Evolutionary conservation across 1,139 yeast species (phyloP).

Genomic region (Magnusiomyces paraingens): DNA sequence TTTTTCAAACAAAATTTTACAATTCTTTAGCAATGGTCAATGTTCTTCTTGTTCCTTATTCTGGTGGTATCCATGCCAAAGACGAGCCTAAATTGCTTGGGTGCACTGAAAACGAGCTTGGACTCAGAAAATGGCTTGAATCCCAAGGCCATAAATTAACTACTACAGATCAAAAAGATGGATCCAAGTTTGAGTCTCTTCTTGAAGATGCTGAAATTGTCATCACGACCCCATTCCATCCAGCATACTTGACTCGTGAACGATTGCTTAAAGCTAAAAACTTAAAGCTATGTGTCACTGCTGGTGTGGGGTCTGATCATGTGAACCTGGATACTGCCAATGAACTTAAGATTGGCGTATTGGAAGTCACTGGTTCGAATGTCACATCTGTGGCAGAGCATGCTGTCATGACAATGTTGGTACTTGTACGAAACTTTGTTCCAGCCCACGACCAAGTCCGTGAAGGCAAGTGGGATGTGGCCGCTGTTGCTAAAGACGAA

Average conservation of each 20-base stretch:
- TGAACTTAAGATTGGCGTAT: slow-evolving; percentile 54
- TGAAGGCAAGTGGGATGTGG: slow-evolving; percentile 67
- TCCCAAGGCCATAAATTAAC: slow-evolving; percentile 61
- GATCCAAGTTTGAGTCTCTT: slow-evolving; percentile 59
- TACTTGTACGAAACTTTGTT: slow-evolving; percentile 67
- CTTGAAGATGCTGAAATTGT: slow-evolving; percentile 67
- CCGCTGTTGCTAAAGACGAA: slow-evolving; percentile 65
- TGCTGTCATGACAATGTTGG: slow-evolving; percentile 66
- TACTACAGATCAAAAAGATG: slow-evolving; percentile 65
- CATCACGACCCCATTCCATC: slow-evolving; percentile 80
- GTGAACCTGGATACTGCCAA: slow-evolving; percentile 70
- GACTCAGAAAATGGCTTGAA: slow-evolving; percentile 60
- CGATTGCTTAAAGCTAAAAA: slow-evolving; percentile 67
- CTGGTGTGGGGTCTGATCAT: slow-evolving; percentile 85
- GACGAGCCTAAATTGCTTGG: slow-evolving; percentile 61
- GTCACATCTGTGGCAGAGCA: slow-evolving; percentile 80
- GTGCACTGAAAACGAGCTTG: slow-evolving; percentile 69
- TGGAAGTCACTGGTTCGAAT: slow-evolving; percentile 79
- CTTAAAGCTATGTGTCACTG: slow-evolving; percentile 65
- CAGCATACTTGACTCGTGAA: slow-evolving; percentile 65
- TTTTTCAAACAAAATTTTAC: too few relatives aligned
- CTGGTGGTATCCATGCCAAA: slow-evolving; percentile 44
- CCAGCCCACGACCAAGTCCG: slow-evolving; percentile 69
- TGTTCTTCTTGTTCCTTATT: slow-evolving; percentile 30
- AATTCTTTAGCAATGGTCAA: too few relatives aligned